These are phyloP conservation scores for Trichomonascaceae sp. DNA, from an alignment of 1,139 yeast species.

Conservation along the genomic window DNA sequence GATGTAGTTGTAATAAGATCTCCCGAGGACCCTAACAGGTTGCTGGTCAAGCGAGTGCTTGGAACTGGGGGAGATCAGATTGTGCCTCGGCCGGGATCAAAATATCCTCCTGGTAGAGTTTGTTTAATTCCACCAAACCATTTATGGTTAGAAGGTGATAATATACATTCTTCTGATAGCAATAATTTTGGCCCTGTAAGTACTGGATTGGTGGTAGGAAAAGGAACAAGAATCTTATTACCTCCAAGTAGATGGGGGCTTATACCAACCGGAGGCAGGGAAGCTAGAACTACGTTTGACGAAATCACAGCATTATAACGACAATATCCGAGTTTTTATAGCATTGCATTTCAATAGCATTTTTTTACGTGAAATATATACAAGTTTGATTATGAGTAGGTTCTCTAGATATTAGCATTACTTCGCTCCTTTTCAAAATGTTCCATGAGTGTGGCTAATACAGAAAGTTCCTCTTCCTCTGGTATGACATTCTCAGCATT, in stretches of 20 bases:
- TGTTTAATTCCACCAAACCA: conserved; percentile 71
- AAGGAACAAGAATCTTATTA: conserved; percentile 59
- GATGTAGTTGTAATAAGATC: conserved; percentile 76
- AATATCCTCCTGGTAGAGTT: conserved; percentile 53
- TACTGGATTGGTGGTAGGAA: conserved; percentile 69
- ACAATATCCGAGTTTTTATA: neutral
- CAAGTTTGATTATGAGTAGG: neutral
- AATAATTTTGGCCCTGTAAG: conserved; percentile 84
- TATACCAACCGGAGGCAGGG: conserved; percentile 29
- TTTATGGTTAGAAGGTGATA: conserved; percentile 94
- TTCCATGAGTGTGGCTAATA: conserved; percentile 16
- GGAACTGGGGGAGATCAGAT: conserved; percentile 70
- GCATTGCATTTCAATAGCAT: neutral
- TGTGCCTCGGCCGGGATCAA: conserved; percentile 43
- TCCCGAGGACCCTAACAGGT: conserved; percentile 67
- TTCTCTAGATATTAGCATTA: conserved; percentile 3
- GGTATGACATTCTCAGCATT: conserved; percentile 11
- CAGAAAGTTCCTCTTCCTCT: conserved; percentile 16
- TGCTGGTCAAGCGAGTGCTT: conserved; percentile 70
- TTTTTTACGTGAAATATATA: neutral
- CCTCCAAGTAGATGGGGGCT: conserved; percentile 51
- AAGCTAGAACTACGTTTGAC: conserved; percentile 20
- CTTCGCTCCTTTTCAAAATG: conserved; percentile 16
- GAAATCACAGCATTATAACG: neutral
- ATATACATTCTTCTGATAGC: conserved; percentile 76